These are phyloP conservation scores for Kodamaea hsintzibuensis DNA, from an alignment of 805 yeast genomes.

Conservation along the genomic window DNA sequence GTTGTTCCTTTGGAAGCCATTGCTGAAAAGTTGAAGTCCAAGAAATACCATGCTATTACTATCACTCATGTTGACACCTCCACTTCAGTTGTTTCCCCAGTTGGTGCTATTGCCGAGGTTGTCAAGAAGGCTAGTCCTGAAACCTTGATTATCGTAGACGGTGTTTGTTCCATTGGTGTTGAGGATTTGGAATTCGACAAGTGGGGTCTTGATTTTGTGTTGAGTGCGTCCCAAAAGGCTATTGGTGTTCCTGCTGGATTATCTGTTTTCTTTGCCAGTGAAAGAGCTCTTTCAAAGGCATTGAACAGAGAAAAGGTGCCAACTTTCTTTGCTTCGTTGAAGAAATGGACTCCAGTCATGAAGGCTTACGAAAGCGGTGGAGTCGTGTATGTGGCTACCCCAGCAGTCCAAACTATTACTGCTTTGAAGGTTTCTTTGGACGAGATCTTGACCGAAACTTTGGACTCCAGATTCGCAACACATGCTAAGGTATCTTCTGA, in stretches of 20 bases:
- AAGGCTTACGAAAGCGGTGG: slow-evolving; percentile 77
- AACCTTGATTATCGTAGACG: slow-evolving; percentile 84
- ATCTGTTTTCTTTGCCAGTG: slow-evolving; percentile 72
- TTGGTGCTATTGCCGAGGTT: slow-evolving; percentile 59
- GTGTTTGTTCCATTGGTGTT: slow-evolving; percentile 92
- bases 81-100: slow-evolving; percentile 84
- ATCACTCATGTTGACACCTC: slow-evolving; percentile 97
- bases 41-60: slow-evolving; percentile 67
- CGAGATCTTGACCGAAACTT: slow-evolving; percentile 58
- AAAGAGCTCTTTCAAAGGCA: slow-evolving; percentile 69
- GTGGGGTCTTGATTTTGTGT: slow-evolving; percentile 87
- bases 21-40: slow-evolving; percentile 52
- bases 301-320: slow-evolving; percentile 47
- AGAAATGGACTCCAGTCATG: slow-evolving; percentile 89
- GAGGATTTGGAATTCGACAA: slow-evolving; percentile 81
- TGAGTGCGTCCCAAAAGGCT: slow-evolving; percentile 95
- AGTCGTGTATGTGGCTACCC: slow-evolving; percentile 92
- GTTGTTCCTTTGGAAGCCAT: slow-evolving; percentile 58
- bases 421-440: slow-evolving; percentile 76
- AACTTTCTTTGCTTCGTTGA: slow-evolving; percentile 68
- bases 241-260: slow-evolving; percentile 94
- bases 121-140: slow-evolving; percentile 72
- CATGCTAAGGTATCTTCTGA: slow-evolving; percentile 63
- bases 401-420: slow-evolving; percentile 85
- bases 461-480: slow-evolving; percentile 61